Conservation (phyloP, 148 eudicot genomes). For the Pouteria glomerata region DNA sequence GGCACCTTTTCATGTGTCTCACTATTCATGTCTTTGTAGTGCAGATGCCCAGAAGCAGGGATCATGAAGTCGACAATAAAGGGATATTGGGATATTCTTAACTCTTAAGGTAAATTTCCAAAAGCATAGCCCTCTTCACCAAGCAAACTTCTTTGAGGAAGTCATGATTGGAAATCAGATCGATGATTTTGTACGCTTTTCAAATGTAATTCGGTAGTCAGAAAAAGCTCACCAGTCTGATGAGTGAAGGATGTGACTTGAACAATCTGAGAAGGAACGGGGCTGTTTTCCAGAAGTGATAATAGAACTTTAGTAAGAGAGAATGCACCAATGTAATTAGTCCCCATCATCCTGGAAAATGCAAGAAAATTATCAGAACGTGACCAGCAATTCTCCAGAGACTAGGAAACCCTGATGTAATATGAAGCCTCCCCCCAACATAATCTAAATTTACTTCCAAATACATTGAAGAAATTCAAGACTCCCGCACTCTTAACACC, state of each 20-base stretch:
- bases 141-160: not conserved
- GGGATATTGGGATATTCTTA: not conserved
- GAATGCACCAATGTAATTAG: constrained; percentile 88
- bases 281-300: constrained; percentile 72
- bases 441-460: not conserved
- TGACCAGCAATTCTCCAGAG: not conserved
- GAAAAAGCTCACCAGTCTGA: constrained; percentile 47
- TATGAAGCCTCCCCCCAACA: no score
- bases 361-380: constrained; percentile 5
- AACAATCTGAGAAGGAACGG: constrained; percentile 74
- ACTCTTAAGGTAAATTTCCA: not conserved
- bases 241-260: constrained; percentile 87
- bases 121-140: not conserved
- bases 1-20: no score
- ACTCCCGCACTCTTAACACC: not conserved
- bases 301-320: constrained; percentile 69
- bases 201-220: not conserved
- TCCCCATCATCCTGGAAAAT: constrained; percentile 73
- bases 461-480: not conserved
- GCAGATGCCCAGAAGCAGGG: no score
- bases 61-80: no score
- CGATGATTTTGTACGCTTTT: not conserved
- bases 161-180: not conserved
- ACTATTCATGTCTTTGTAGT: no score
- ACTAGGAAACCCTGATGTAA: not conserved